Conservation (phyloP, 2,329 filamentous ascomycete species). For the Myriosclerotinia scirpicola region DNA sequence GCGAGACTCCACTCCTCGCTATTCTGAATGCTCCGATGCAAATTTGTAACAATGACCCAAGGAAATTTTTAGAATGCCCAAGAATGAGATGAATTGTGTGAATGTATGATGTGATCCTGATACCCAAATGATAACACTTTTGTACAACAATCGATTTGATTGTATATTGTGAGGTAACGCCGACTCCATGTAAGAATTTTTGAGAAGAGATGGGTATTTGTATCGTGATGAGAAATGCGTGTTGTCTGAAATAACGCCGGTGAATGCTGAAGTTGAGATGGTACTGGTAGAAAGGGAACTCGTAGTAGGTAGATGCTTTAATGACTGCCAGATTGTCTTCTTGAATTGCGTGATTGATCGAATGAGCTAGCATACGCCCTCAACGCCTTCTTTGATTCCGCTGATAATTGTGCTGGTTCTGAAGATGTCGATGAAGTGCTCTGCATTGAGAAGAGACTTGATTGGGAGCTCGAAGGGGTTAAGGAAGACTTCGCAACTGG, state of each 20-base stretch:
- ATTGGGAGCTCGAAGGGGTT: slow-evolving; percentile 76
- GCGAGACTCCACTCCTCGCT: slow-evolving; percentile 13
- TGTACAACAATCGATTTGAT: slow-evolving; percentile 35
- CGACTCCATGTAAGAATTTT: slow-evolving; percentile 32
- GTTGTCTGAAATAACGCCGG: slow-evolving; percentile 31
- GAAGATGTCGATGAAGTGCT: slow-evolving; percentile 57
- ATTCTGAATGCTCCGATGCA: slow-evolving; percentile 25
- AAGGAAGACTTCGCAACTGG: slow-evolving; percentile 47
- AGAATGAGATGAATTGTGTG: slow-evolving; percentile 16
- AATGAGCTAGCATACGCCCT: slow-evolving; percentile 86
- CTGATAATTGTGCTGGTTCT: slow-evolving; percentile 62
- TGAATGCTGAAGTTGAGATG: slow-evolving; percentile 30
- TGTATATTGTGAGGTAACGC: slow-evolving; percentile 33
- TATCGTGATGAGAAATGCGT: slow-evolving; percentile 34
- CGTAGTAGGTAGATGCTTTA: slow-evolving; percentile 25
- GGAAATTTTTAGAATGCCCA: slow-evolving; percentile 23
- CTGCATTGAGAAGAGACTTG: slow-evolving; percentile 77
- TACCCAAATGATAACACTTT: slow-evolving; percentile 35
- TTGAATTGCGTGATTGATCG: slow-evolving; percentile 57
- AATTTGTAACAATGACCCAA: slow-evolving; percentile 10
- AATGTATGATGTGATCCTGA: slow-evolving; percentile 14
- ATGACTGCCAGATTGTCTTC: slow-evolving; percentile 39
- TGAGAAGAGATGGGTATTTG: slow-evolving; percentile 37
- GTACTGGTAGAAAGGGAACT: slow-evolving; percentile 22
- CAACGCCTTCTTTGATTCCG: slow-evolving; percentile 76